phyloP scores from a whole-genome alignment of 805 yeast species.

The Lipomyces japonicus region DNA sequence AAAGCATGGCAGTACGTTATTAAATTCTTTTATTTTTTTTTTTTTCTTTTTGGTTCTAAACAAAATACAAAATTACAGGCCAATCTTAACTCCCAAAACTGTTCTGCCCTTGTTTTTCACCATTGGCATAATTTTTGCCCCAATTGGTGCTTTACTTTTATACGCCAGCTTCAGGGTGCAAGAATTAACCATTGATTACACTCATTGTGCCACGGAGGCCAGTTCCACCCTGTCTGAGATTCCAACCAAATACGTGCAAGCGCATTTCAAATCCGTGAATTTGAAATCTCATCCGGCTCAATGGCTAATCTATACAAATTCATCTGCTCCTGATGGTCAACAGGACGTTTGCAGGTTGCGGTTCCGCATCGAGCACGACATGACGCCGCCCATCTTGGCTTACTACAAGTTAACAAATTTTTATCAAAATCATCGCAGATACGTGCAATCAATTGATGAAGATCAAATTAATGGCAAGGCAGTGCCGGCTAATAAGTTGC shows the following conservation, averaged over 20 bases:
- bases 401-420: conserved; percentile 88
- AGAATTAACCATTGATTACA: conserved; percentile 68
- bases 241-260: conserved; percentile 55
- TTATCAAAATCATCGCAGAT: conserved; percentile 91
- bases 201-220: conserved; percentile 59
- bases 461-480: conserved; percentile 77
- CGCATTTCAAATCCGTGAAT: conserved; percentile 54
- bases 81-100: conserved; percentile 85
- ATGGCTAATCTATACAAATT: conserved; percentile 15
- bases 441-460: conserved; percentile 79
- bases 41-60: neutral
- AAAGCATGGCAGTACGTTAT: conserved; percentile 56
- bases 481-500: conserved; percentile 49
- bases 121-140: conserved; percentile 76
- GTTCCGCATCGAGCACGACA: conserved; percentile 67
- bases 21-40: neutral
- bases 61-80: conserved; percentile 37
- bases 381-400: conserved; percentile 66
- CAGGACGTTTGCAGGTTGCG: conserved; percentile 55
- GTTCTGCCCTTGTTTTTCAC: conserved; percentile 79
- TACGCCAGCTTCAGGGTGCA: conserved; percentile 76
- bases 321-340: conserved; percentile 27
- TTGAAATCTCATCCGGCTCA: conserved; percentile 30
- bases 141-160: conserved; percentile 82
- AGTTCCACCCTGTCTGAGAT: conserved; percentile 47